phyloP scores from a whole-genome alignment of 371 early-diverging fungal genomes.

The Lichtheimia corymbifera region DNA sequence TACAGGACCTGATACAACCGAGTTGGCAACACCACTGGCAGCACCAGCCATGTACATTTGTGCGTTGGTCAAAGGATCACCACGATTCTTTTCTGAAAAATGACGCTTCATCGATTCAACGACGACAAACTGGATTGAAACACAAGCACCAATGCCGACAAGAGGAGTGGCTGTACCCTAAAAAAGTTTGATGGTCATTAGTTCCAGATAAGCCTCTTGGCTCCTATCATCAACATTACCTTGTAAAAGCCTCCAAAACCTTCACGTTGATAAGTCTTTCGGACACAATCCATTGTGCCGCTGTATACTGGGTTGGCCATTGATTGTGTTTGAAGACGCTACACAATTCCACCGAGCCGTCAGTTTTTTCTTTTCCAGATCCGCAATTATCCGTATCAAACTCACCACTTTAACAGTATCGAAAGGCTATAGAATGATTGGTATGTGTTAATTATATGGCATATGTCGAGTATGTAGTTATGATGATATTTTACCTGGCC shows the following conservation, averaged over 20 bases:
- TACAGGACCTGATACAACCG: slow-evolving; percentile 83
- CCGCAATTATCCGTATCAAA: slow-evolving; percentile 2
- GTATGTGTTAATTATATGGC: background rate
- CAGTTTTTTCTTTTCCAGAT: slow-evolving; percentile 1
- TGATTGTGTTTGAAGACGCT: slow-evolving; percentile 87
- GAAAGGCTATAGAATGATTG: slow-evolving; percentile 60
- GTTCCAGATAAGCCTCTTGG: slow-evolving; percentile 4
- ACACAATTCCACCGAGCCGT: slow-evolving; percentile 9
- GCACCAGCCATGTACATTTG: slow-evolving; percentile 84
- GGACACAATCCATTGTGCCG: slow-evolving; percentile 77
- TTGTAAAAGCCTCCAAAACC: slow-evolving; percentile 79
- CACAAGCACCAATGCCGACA: slow-evolving; percentile 79
- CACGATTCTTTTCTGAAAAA: slow-evolving; percentile 52
- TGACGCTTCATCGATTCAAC: slow-evolving; percentile 75
- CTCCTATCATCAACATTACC: slow-evolving; percentile 26
- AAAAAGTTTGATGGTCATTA: background rate
- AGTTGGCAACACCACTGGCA: slow-evolving; percentile 78
- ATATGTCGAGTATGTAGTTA: too few relatives aligned
- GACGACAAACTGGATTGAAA: slow-evolving; percentile 81
- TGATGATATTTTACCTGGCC: slow-evolving; percentile 61
- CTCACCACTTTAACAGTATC: slow-evolving; percentile 85
- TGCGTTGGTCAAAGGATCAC: slow-evolving; percentile 47
- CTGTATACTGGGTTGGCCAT: slow-evolving; percentile 63
- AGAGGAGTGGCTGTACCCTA: slow-evolving; percentile 77
- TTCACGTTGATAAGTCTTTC: slow-evolving; percentile 69